These are phyloP conservation scores for Penicillium paradoxum DNA, from an alignment of 495 filamentous ascomycete species.

Conservation along the genomic window DNA sequence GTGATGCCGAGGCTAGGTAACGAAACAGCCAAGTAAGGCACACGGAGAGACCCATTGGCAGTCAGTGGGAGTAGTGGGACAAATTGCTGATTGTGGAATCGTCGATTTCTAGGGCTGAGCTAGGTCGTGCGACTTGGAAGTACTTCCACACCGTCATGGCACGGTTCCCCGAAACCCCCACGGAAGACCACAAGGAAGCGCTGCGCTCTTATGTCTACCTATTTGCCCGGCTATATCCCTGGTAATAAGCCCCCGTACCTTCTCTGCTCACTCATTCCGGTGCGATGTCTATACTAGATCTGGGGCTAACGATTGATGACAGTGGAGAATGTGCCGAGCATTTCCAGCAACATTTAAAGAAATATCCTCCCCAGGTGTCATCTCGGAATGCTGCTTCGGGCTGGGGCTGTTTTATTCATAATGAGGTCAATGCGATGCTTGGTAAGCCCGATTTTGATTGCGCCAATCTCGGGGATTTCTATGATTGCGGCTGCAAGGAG, in stretches of 20 bases:
- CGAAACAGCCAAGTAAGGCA: constrained; percentile 65
- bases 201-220: constrained; percentile 81
- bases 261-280: not conserved
- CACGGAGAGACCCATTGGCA: not conserved
- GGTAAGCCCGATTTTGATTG: constrained; percentile 84
- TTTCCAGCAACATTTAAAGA: constrained; percentile 74
- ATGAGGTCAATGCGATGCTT: constrained; percentile 85
- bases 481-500: constrained; percentile 92
- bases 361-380: constrained; percentile 88
- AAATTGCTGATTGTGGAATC: constrained; percentile 3
- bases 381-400: constrained; percentile 76
- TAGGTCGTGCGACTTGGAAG: constrained; percentile 86
- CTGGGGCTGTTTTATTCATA: constrained; percentile 94
- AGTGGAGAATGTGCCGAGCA: constrained; percentile 93
- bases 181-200: constrained; percentile 74
- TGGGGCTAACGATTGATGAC: constrained; percentile 10
- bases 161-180: constrained; percentile 83
- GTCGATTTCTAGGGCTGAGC: constrained; percentile 60
- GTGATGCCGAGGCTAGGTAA: constrained; percentile 91
- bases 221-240: constrained; percentile 88
- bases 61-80: too few species aligned
- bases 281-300: constrained; percentile 1
- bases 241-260: constrained; percentile 37
- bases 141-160: constrained; percentile 95
- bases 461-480: constrained; percentile 81